Percentiles rank a stretch among this genome's conserved stretches.
Conservation (phyloP, 768 basidiomycete genomes). For the Collybia sp. region DNA sequence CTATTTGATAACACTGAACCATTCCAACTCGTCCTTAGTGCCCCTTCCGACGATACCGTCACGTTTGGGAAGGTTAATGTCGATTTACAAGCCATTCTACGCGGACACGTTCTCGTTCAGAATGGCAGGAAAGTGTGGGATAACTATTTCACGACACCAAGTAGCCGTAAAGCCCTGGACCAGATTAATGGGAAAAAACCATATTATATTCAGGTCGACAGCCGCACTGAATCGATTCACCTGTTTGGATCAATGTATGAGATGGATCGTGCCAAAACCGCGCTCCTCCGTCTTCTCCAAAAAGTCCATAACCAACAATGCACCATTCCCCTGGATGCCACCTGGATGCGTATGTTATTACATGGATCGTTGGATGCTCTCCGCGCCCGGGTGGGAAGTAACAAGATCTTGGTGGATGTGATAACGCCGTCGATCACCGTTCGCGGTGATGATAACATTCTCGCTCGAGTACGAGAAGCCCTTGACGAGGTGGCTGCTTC, state of each 20-base stretch:
- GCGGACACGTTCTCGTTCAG: constrained; percentile 30
- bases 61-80: constrained; percentile 30
- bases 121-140: constrained; percentile 37
- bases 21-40: constrained; percentile 33
- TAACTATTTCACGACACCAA: constrained; percentile 39
- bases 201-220: constrained; percentile 36
- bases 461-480: constrained; percentile 19
- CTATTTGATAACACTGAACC: constrained; percentile 24
- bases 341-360: constrained; percentile 31
- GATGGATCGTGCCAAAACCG: constrained; percentile 23
- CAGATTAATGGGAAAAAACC: constrained; percentile 25
- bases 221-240: constrained; percentile 28
- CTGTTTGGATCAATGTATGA: constrained; percentile 31
- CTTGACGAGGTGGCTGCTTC: constrained; percentile 15
- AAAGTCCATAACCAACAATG: constrained; percentile 31
- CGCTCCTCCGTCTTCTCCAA: constrained; percentile 30
- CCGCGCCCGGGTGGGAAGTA: constrained; percentile 33
- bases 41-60: constrained; percentile 23
- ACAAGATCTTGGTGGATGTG: constrained; percentile 40
- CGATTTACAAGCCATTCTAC: constrained; percentile 30
- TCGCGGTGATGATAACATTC: constrained; percentile 28
- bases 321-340: constrained; percentile 27
- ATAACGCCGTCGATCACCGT: constrained; percentile 34
- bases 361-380: constrained; percentile 30
- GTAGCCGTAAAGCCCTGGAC: constrained; percentile 32